Conservation (phyloP, 306 rosid genomes). For the Carpinus viminea region DNA sequence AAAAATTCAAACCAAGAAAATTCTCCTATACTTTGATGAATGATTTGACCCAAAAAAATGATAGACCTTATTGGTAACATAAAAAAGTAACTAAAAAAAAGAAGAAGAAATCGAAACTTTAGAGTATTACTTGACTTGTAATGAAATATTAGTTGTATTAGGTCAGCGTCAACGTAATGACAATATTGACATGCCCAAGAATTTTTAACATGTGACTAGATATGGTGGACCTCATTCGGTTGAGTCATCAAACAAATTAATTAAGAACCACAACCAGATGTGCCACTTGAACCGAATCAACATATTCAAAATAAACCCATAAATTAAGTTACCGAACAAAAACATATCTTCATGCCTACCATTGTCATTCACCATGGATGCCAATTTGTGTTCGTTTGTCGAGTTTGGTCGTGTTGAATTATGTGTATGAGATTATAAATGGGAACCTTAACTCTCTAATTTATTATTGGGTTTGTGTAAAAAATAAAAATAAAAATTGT, state of each 20-base stretch:
- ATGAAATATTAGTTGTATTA: slow-evolving; percentile 8
- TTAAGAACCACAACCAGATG: slow-evolving; percentile 6
- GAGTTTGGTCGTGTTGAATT: too few relatives aligned
- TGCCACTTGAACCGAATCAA: slow-evolving; percentile 16
- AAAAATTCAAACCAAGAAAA: not conserved
- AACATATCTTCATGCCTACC: too few relatives aligned
- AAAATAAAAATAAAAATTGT: too few relatives aligned
- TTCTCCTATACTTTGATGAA: not conserved
- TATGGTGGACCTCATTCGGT: slow-evolving; percentile 28
- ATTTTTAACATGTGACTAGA: slow-evolving; percentile 31
- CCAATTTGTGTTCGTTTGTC: too few relatives aligned
- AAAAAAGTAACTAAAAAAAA: not conserved
- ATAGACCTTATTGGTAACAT: not conserved
- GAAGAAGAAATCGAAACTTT: not conserved
- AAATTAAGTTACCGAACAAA: slow-evolving; percentile 21
- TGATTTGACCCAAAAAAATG: not conserved
- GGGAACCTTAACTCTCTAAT: too few relatives aligned
- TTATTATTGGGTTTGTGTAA: too few relatives aligned
- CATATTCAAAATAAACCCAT: not conserved
- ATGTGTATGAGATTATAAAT: too few relatives aligned
- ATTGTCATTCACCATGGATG: too few relatives aligned
- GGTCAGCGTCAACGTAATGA: slow-evolving; percentile 25
- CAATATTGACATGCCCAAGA: slow-evolving; percentile 32
- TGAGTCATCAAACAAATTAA: not conserved
- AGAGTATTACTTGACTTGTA: slow-evolving; percentile 40